Percentiles rank a stretch among this genome's conserved stretches.
Conservation (phyloP, 2,329 filamentous ascomycete genomes). For the Cladobotryum mycophilum region DNA sequence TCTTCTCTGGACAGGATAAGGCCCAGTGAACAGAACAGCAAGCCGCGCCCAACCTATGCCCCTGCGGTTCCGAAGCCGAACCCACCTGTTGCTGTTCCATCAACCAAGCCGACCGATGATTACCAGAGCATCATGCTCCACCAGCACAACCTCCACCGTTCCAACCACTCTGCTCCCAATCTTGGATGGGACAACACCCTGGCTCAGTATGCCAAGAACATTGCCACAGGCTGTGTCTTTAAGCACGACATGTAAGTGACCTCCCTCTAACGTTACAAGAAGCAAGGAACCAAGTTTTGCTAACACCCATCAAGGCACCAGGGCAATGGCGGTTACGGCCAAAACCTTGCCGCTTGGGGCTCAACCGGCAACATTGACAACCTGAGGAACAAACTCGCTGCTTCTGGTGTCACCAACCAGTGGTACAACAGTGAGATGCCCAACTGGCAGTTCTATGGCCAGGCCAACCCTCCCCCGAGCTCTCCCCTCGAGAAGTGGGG, state of each 20-base stretch:
- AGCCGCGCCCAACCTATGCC: neutral
- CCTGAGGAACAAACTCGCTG: slow-evolving; percentile 48
- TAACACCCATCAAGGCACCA: slow-evolving; percentile 41
- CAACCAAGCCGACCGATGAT: slow-evolving; percentile 11
- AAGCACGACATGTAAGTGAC: slow-evolving; percentile 65
- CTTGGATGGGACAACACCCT: slow-evolving; percentile 62
- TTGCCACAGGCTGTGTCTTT: slow-evolving; percentile 64
- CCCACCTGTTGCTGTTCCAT: slow-evolving; percentile 2
- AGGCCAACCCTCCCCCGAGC: slow-evolving; percentile 50
- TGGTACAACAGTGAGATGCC: slow-evolving; percentile 83
- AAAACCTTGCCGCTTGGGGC: slow-evolving; percentile 76
- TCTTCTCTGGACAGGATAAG: slow-evolving; percentile 3
- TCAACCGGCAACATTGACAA: slow-evolving; percentile 31
- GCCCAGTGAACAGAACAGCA: no score
- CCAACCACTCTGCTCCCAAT: slow-evolving; percentile 66
- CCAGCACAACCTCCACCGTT: slow-evolving; percentile 81
- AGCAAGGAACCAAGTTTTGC: slow-evolving; percentile 8
- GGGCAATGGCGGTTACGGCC: slow-evolving; percentile 66
- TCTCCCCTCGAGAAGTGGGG: slow-evolving; percentile 60
- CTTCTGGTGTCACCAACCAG: slow-evolving; percentile 65
- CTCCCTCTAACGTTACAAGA: neutral
- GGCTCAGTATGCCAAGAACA: slow-evolving; percentile 55
- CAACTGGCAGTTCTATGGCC: slow-evolving; percentile 54
- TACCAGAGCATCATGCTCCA: slow-evolving; percentile 45
- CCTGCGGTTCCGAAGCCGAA: neutral